Base-by-base conservation (phyloP, 2,329 filamentous ascomycete species). In the Xylaria sp. region DNA sequence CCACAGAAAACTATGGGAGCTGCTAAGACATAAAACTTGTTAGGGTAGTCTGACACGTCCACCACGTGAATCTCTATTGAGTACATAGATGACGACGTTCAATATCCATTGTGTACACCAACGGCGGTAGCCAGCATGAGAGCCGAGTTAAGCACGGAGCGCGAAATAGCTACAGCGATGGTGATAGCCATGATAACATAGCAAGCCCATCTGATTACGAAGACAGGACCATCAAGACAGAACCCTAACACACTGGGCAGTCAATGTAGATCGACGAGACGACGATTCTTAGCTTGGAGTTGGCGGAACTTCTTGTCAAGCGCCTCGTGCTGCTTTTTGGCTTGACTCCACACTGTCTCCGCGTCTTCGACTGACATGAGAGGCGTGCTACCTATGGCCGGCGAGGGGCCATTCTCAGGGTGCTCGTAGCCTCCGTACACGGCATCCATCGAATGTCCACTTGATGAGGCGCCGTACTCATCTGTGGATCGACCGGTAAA, bases 301-400 rank as follows among this genome's bases (percentile, higher is more conserved):
- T 78, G 76, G 18, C 75, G 75, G 60, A 79, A 75, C 61, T 78
- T 79, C 72, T 79, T 79, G 67, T 79, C 77, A 3, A 78, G 75
- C 21, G 71, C 71, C 21, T 79, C 78, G 44, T 79, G 78, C 63
- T 78, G 76, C 68, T 79, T 79, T 70, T 77, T 78, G 44, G 76
- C 72, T 51, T 74, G 71, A 2, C 77, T 73, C 51, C 88, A 81
- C 54, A 86, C 86, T 65, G 80, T 81, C 80, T 92, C 90, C 1
- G 89, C 86, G 68, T 92, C 90, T 70, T 90, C 86, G 1, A 91
- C 83, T 57, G 82, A 88, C 83, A 91, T 86, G 8, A 89, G 79
- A 5, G 85, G 84, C 70, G 88, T 86, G 66, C 82, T 84, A 42
- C 80, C 81, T 60, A 84, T 81, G n/a, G 81, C 78, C 13, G 78